These are phyloP conservation scores for Stereum hirsutum DNA, from an alignment of 1,284 basidiomycete species.

Conservation along the genomic window DNA sequence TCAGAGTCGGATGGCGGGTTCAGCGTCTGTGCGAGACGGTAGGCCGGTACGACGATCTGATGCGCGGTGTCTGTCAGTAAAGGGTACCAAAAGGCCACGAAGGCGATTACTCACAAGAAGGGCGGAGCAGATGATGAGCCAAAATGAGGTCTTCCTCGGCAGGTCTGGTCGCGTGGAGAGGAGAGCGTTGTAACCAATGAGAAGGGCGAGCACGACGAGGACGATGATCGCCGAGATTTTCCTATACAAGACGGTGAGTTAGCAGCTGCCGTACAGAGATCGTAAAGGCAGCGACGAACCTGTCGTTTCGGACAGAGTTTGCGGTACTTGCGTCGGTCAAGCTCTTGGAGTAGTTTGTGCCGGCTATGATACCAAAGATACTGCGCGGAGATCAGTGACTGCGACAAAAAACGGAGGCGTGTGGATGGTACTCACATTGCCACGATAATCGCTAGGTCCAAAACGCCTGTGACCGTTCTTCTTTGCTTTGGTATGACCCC, in stretches of 20 bases:
- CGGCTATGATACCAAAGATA: not conserved
- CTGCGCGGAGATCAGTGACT: not conserved
- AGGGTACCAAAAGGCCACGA: not conserved
- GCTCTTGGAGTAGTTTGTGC: not conserved
- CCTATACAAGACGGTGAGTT: not conserved
- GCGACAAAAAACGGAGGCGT: not conserved
- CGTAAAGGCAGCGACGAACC: not conserved
- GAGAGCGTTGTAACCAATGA: not conserved
- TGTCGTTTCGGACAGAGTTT: not conserved
- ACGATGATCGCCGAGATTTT: not conserved
- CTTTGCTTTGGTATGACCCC: not conserved
- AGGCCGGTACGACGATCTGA: constrained; percentile 1
- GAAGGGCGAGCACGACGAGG: not conserved
- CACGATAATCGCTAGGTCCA: not conserved
- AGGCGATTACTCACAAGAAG: not conserved
- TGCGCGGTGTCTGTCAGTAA: not conserved
- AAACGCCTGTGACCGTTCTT: not conserved
- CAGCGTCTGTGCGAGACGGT: not conserved
- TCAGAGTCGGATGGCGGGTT: not conserved
- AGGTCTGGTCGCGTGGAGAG: not conserved
- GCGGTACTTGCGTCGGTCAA: not conserved
- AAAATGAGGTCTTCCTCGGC: not conserved
- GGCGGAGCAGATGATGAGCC: not conserved
- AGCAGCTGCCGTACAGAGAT: not conserved
- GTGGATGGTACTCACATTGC: not conserved